Evolutionary conservation across 177 flowering plant genomes (phyloP).

Genomic region (Vitis hybrid): DNA sequence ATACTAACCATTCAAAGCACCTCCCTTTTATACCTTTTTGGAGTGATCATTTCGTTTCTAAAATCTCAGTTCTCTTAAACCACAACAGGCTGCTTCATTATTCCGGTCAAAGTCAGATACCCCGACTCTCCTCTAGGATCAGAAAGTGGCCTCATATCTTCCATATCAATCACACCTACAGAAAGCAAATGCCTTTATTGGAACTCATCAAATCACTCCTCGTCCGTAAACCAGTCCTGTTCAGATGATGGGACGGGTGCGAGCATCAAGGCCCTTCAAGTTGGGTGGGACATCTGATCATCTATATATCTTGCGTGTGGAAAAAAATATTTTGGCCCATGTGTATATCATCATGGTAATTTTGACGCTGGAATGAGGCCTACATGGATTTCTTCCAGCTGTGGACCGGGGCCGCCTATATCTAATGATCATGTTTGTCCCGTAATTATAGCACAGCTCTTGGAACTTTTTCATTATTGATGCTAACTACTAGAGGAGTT

Average conservation of each 20-base stretch:
- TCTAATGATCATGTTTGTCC: constrained; percentile 25
- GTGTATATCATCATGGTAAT: background rate
- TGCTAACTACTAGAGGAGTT: background rate
- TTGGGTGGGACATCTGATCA: background rate
- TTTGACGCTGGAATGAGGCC: constrained; percentile 1
- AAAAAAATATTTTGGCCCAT: background rate
- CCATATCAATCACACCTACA: constrained; percentile 10
- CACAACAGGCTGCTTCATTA: constrained; percentile 10
- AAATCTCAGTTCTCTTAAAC: background rate
- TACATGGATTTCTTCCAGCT: constrained; percentile 20
- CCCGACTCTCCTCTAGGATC: constrained; percentile 10
- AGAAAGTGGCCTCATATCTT: constrained; percentile 13
- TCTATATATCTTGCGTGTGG: background rate
- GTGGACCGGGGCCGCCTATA: constrained; percentile 13
- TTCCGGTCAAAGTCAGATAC: constrained; percentile 27
- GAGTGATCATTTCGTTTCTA: background rate
- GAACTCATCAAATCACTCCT: constrained; percentile 20
- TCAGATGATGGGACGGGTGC: constrained; percentile 16
- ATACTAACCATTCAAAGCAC: background rate
- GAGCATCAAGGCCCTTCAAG: constrained; percentile 7
- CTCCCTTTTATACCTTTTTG: background rate
- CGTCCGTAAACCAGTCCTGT: background rate
- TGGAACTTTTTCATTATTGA: background rate
- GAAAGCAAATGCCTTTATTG: constrained; percentile 27
- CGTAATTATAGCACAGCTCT: constrained; percentile 13